Conservation (phyloP, 805 yeast species). For the Maudiozyma turicensis region DNA sequence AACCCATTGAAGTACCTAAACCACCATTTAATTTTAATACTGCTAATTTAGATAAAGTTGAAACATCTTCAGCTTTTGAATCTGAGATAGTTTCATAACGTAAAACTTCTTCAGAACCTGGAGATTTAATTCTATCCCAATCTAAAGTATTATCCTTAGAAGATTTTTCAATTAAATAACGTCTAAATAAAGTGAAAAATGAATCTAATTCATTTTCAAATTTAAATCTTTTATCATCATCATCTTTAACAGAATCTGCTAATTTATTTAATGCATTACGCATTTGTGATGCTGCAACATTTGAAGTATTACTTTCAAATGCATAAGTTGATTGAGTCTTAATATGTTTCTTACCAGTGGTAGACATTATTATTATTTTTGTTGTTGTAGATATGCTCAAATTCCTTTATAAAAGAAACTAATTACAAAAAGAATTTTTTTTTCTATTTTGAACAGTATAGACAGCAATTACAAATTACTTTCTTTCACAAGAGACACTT, state of each 20-base stretch:
- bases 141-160: slow-evolving; percentile 56
- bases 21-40: slow-evolving; percentile 97
- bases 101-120: slow-evolving; percentile 81
- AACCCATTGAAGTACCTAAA: slow-evolving; percentile 98
- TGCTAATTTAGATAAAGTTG: slow-evolving; percentile 67
- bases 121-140: slow-evolving; percentile 95
- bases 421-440: not conserved
- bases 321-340: slow-evolving; percentile 45
- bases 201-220: slow-evolving; percentile 83
- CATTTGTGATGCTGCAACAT: slow-evolving; percentile 96
- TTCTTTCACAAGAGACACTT: too few relatives aligned
- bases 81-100: slow-evolving; percentile 43
- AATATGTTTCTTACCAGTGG: slow-evolving; percentile 29
- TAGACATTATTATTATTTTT: not conserved
- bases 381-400: not conserved
- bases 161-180: slow-evolving; percentile 85
- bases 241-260: slow-evolving; percentile 66
- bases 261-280: slow-evolving; percentile 86
- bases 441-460: too few relatives aligned
- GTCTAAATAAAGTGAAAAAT: slow-evolving; percentile 85
- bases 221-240: slow-evolving; percentile 35
- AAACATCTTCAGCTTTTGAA: slow-evolving; percentile 28
- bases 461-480: too few relatives aligned
- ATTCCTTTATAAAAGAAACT: not conserved
- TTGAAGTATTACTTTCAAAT: slow-evolving; percentile 88